Percentiles rank a stretch among this genome's conserved stretches.
These are phyloP conservation scores for Penicillium glabrum DNA, from an alignment of 2,329 filamentous ascomycete genomes.

Conservation along the genomic window DNA sequence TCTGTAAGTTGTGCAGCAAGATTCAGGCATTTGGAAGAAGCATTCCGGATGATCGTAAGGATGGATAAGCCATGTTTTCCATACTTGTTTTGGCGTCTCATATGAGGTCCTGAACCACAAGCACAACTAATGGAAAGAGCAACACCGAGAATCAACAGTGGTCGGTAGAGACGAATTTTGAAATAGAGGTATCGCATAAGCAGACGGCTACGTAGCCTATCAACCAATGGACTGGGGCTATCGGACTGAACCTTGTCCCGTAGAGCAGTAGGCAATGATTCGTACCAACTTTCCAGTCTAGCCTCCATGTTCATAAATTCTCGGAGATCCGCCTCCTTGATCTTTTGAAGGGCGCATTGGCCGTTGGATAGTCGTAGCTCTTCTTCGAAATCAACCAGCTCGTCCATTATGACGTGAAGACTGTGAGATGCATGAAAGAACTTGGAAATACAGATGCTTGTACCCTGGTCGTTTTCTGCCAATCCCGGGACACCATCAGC, in stretches of 20 bases:
- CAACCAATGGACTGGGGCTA: background rate
- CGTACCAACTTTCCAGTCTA: background rate
- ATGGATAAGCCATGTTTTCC: background rate
- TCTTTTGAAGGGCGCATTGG: background rate
- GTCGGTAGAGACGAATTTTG: background rate
- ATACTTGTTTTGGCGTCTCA: background rate
- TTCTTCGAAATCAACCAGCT: background rate
- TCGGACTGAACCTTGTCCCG: background rate
- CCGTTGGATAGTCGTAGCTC: background rate
- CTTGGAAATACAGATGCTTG: background rate
- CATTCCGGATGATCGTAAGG: background rate
- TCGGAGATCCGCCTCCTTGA: background rate
- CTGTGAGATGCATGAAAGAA: background rate
- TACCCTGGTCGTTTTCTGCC: background rate
- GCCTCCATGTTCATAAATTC: background rate
- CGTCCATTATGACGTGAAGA: background rate
- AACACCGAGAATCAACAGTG: background rate
- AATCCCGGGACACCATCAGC: background rate
- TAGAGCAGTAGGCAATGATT: background rate
- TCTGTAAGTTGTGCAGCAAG: background rate
- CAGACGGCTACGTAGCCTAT: background rate
- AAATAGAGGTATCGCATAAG: background rate
- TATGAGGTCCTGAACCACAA: background rate
- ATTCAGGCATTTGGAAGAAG: background rate
- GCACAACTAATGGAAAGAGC: background rate